These are phyloP conservation scores for Pseudogymnoascus sp. DNA, from an alignment of 2,329 filamentous ascomycete species.

Conservation along the genomic window DNA sequence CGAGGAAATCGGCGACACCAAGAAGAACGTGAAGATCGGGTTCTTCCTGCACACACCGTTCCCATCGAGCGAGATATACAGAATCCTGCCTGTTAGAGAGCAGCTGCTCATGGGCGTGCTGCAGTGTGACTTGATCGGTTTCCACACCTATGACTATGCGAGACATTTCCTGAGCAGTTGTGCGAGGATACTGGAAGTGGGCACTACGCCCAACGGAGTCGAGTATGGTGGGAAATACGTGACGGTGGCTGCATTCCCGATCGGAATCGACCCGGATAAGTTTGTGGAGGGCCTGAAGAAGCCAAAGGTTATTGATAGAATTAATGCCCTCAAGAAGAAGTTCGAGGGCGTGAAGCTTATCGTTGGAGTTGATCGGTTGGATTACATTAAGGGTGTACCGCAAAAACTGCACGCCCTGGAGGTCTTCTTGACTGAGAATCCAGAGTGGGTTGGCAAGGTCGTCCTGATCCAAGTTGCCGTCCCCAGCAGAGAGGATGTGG, in stretches of 20 bases:
- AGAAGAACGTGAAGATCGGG: constrained; percentile 92
- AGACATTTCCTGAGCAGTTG: constrained; percentile 94
- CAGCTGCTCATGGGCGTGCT: constrained; percentile 79
- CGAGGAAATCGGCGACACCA: constrained; percentile 70
- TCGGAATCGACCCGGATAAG: constrained; percentile 95
- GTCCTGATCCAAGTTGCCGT: constrained; percentile 95
- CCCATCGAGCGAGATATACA: constrained; percentile 92
- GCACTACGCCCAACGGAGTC: constrained; percentile 84
- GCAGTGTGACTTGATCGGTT: constrained; percentile 90
- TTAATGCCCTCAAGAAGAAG: constrained; percentile 75
- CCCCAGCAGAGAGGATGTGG: constrained; percentile 88
- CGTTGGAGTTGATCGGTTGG: constrained; percentile 89
- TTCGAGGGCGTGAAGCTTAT: constrained; percentile 96
- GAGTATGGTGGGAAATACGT: constrained; percentile 84
- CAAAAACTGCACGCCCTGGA: constrained; percentile 96
- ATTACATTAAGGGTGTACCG: constrained; percentile 98
- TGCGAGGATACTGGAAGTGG: constrained; percentile 72
- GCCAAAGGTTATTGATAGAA: constrained; percentile 78
- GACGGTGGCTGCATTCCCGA: constrained; percentile 90
- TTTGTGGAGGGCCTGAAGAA: constrained; percentile 84
- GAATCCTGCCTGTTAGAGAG: constrained; percentile 87
- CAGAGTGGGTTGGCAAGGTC: constrained; percentile 96
- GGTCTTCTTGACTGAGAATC: constrained; percentile 92
- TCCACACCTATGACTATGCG: constrained; percentile 99
- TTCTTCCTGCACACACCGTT: constrained; percentile 98